Percentiles rank a stretch among this genome's conserved stretches.
phyloP scores from a whole-genome alignment of 2,329 filamentous ascomycete species.

The Aspergillus clavatus region DNA sequence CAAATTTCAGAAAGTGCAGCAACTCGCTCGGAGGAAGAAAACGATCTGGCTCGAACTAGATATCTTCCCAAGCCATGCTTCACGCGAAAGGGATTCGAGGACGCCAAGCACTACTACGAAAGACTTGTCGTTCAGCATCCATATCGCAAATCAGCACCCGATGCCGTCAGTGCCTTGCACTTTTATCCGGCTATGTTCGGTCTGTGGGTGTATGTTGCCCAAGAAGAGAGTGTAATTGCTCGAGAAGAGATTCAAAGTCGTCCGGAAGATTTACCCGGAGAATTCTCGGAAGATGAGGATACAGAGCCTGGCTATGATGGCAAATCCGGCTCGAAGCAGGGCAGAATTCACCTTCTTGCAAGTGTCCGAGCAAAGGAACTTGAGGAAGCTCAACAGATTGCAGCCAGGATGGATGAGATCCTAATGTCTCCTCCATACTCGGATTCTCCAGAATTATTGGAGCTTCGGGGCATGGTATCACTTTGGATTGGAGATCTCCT shows the following conservation, averaged over 20 bases:
- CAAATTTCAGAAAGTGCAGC: slow-evolving; percentile 17
- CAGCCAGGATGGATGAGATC: slow-evolving; percentile 64
- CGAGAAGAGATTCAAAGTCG: slow-evolving; percentile 36
- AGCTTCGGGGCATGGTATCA: slow-evolving; percentile 67
- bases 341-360: slow-evolving; percentile 32
- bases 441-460: slow-evolving; percentile 60
- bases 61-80: slow-evolving; percentile 29
- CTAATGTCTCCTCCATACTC: slow-evolving; percentile 67
- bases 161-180: slow-evolving; percentile 60
- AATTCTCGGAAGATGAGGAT: slow-evolving; percentile 31
- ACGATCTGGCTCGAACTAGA: slow-evolving; percentile 2
- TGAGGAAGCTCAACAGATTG: slow-evolving; percentile 57
- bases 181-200: slow-evolving; percentile 80
- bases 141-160: slow-evolving; percentile 57
- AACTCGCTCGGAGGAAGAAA: neutral
- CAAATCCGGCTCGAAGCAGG: slow-evolving; percentile 24
- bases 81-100: slow-evolving; percentile 49
- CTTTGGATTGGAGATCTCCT: slow-evolving; percentile 70
- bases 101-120: slow-evolving; percentile 68
- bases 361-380: slow-evolving; percentile 51
- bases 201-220: slow-evolving; percentile 72
- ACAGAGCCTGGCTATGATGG: slow-evolving; percentile 19
- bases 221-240: slow-evolving; percentile 53
- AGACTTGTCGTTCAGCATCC: slow-evolving; percentile 72
- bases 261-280: slow-evolving; percentile 20